Base-by-base conservation (phyloP, 2,329 filamentous ascomycete genomes). In the Penicillium oxalicum region DNA sequence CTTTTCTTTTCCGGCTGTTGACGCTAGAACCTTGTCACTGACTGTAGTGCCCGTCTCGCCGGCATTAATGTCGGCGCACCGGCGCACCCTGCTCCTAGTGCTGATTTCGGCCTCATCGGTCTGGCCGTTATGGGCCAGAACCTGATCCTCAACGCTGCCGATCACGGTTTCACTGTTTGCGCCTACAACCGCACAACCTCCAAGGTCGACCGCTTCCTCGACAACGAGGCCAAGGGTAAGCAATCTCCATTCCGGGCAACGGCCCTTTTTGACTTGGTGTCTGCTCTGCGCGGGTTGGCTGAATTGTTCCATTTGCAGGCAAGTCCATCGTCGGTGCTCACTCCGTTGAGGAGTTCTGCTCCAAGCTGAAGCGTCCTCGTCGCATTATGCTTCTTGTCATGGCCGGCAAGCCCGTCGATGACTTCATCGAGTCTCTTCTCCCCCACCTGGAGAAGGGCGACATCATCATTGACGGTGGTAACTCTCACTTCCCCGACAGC, bases 391-490 rank as follows among this genome's bases (percentile, higher is more conserved):
- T 98, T 68, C 87, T 98, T 62, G 93, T 98, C 77, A 94, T 96
- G 87, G 93, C 93, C 37, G 93, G 93, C 69, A 88, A 93, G 80
- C 86, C 93, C 57, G 93, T 98, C 62, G 93, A 98, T 73, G 88
- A 95, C 79, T 97, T 95, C 86, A 97, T 98, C 68, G 90, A 96
- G 82, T 84, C 85, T 63, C 86, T 98, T 60, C 80, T 97, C 54
- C 89, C 86, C 59, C 83, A 87, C 69, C 78, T 91, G 58, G 85
- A 90, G 71, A 70, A 81, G 67, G 91, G 89, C 61, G 93, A 98
- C 73, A 96, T 98, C 82, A 94, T 98, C 80, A 97, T 98, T 67
- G 93, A 98, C 70, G 93, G 93, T 72, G 93, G 90, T 67, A 97
- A 98, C 86, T 97, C 91, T 60, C 93, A 97, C 80, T 98, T 87